Percentiles rank a stretch among this genome's conserved stretches.
Evolutionary conservation across 306 rosid species (phyloP).

Genomic region (Lablab purpureus): DNA sequence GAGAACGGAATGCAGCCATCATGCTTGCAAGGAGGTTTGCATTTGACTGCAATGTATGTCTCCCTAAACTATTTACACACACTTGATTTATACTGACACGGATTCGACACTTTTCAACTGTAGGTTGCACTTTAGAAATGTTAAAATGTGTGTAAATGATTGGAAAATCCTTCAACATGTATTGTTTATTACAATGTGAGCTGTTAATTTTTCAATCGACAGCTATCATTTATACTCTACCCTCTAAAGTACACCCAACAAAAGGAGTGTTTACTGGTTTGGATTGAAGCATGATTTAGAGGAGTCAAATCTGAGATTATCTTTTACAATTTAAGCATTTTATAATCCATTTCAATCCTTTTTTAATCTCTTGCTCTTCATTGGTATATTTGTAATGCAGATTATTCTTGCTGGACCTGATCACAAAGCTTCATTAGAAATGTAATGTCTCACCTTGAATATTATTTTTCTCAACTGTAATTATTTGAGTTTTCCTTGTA

Average conservation of each 20-base stretch:
- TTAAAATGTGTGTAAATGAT: not conserved
- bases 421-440: conserved; percentile 64
- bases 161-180: not conserved
- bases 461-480: conserved; percentile 55
- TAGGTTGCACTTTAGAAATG: not conserved
- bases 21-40: conserved; percentile 97
- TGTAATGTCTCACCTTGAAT: conserved; percentile 46
- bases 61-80: conserved; percentile 23
- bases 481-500: conserved; percentile 56
- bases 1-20: conserved; percentile 89
- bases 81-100: not conserved
- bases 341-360: not conserved
- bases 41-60: conserved; percentile 85
- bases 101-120: not conserved
- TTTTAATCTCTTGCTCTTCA: conserved; percentile 5
- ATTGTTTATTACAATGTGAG: not conserved
- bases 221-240: not conserved
- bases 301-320: not conserved
- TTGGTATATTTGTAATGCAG: conserved; percentile 55
- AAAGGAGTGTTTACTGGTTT: not conserved
- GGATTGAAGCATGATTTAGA: not conserved
- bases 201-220: not conserved
- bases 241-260: not conserved
- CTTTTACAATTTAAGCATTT: not conserved
- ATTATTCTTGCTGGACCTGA: conserved; percentile 89